A percentile compares a stretch with the other conserved stretches of the same genome.
These are phyloP conservation scores for Aeschynomene evenia DNA, from an alignment of 306 rosid genomes.

Conservation along the genomic window DNA sequence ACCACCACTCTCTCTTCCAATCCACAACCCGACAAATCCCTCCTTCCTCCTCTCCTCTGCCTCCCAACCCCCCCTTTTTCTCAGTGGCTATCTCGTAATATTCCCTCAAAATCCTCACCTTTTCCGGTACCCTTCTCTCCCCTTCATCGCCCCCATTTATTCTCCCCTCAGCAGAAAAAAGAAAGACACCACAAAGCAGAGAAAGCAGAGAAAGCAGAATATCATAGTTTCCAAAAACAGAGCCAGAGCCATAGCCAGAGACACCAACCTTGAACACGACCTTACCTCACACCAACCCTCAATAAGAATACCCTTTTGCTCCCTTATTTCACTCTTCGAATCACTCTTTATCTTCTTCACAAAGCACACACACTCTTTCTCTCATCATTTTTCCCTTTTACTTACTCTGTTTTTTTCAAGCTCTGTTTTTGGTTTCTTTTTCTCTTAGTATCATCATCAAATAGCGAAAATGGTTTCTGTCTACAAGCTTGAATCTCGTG, in stretches of 20 bases:
- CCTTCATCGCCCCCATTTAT: constrained; percentile 35
- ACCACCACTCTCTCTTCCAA: not conserved
- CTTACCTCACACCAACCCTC: constrained; percentile 24
- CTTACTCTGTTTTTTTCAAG: not conserved
- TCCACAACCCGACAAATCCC: constrained; percentile 53
- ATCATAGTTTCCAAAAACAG: not conserved
- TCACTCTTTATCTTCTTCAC: not conserved
- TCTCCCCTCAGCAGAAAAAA: constrained; percentile 11
- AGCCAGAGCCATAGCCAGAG: not conserved
- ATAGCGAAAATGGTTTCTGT: constrained; percentile 49
- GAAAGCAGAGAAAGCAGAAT: not conserved
- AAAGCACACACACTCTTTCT: too few species aligned
- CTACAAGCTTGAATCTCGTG: constrained; percentile 79
- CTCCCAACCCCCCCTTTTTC: not conserved
- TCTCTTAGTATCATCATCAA: not conserved
- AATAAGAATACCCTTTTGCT: not conserved
- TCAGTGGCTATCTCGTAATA: constrained; percentile 49
- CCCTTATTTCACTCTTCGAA: not conserved
- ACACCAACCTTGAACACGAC: constrained; percentile 1
- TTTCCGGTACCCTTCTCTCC: constrained; percentile 20
- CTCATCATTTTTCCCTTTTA: not conserved
- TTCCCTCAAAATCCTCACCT: constrained; percentile 1
- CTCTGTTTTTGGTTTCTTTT: not conserved
- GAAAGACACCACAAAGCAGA: not conserved
- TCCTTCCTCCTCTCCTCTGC: constrained; percentile 4